These are phyloP conservation scores for Gyrodon lividus DNA, from an alignment of 768 basidiomycete species.

Conservation along the genomic window DNA sequence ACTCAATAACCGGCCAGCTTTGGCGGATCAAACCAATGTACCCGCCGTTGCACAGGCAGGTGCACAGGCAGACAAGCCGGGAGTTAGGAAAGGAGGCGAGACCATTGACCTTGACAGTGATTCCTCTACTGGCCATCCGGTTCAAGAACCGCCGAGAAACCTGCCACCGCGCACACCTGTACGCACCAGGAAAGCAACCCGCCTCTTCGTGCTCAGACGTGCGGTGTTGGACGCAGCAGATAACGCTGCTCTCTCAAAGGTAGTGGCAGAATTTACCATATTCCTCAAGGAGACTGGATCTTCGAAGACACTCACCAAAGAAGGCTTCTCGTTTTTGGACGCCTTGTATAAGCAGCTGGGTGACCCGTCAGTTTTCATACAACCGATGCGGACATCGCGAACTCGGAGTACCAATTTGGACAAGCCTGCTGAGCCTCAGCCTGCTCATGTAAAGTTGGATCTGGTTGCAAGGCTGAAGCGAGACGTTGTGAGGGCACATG, in stretches of 20 bases:
- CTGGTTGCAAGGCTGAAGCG: slow-evolving; percentile 55
- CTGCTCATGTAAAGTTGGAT: slow-evolving; percentile 55
- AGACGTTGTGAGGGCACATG: slow-evolving; percentile 50
- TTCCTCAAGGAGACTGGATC: slow-evolving; percentile 60
- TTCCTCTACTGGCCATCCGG: slow-evolving; percentile 33
- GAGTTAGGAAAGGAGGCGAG: slow-evolving; percentile 23
- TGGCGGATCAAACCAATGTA: slow-evolving; percentile 52
- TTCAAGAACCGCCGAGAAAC: slow-evolving; percentile 14
- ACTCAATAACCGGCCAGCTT: slow-evolving; percentile 48
- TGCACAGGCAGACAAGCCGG: slow-evolving; percentile 34
- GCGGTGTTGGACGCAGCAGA: slow-evolving; percentile 47
- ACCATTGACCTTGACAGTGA: slow-evolving; percentile 47
- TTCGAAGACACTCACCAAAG: slow-evolving; percentile 65
- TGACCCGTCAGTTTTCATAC: slow-evolving; percentile 59
- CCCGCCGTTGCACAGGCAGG: slow-evolving; percentile 30
- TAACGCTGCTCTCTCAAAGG: slow-evolving; percentile 50
- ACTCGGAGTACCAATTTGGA: slow-evolving; percentile 42
- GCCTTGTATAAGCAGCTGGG: slow-evolving; percentile 67
- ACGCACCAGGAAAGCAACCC: slow-evolving; percentile 43
- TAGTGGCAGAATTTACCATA: slow-evolving; percentile 60
- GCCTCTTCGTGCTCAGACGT: slow-evolving; percentile 47
- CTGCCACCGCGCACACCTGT: slow-evolving; percentile 30
- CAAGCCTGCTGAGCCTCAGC: slow-evolving; percentile 39
- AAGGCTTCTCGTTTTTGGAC: slow-evolving; percentile 70
- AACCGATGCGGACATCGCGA: slow-evolving; percentile 49